Evolutionary conservation across 164 flowering plant genomes (phyloP).

Genomic region (Malania oleifera): DNA sequence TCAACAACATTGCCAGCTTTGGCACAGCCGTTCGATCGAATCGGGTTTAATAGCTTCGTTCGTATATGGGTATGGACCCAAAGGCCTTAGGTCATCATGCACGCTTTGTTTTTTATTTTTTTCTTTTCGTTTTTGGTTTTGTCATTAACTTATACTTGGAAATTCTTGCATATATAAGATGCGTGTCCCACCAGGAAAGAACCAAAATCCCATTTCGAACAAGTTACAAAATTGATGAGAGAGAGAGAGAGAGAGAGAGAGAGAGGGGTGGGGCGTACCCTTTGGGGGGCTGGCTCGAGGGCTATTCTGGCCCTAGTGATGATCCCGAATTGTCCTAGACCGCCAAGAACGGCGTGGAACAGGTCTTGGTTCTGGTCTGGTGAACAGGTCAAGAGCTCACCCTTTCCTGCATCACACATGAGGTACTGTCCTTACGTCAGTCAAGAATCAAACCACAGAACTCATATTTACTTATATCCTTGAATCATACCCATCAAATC

Average conservation of each 20-base stretch:
- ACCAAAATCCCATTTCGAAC: conserved; percentile 4
- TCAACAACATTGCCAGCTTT: conserved; percentile 44
- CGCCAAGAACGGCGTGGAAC: conserved; percentile 82
- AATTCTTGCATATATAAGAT: conserved; percentile 6
- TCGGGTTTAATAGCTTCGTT: conserved; percentile 11
- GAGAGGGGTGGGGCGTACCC: conserved; percentile 34
- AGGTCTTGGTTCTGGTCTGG: conserved; percentile 56
- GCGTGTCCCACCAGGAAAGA: conserved; percentile 12
- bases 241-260: conserved; percentile 1
- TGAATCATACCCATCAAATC: not conserved
- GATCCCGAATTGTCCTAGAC: conserved; percentile 94
- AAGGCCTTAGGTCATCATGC: conserved; percentile 12
- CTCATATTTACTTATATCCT: too few species aligned
- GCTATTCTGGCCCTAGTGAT: conserved; percentile 92
- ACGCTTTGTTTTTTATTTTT: too few species aligned
- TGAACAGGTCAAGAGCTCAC: conserved; percentile 78
- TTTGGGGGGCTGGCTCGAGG: conserved; percentile 77
- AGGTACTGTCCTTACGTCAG: not conserved
- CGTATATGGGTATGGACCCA: conserved; percentile 32
- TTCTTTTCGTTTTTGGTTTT: conserved; percentile 23
- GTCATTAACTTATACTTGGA: conserved; percentile 15
- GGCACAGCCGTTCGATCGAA: conserved; percentile 28
- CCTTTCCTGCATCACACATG: conserved; percentile 51
- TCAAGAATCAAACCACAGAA: not conserved
- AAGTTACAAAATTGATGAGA: not conserved